A percentile compares a stretch with the other conserved stretches of the same genome.
Evolutionary conservation across 768 basidiomycete genomes (phyloP).

Genomic region (Psilocybe tampanensis): DNA sequence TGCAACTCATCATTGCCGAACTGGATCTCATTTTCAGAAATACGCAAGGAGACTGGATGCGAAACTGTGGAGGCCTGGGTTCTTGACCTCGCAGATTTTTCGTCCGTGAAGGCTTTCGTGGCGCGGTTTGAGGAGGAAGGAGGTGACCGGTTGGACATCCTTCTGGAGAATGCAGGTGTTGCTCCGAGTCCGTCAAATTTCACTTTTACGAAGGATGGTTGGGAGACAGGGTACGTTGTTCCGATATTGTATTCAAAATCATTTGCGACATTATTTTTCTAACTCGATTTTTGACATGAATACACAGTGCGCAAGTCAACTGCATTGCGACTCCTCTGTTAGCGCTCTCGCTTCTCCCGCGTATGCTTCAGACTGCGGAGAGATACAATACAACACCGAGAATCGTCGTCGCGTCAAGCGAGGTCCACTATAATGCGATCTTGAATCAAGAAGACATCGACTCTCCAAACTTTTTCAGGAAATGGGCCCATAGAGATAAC

Average conservation of each 20-base stretch:
- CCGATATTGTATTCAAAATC: neutral
- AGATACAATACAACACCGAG: conserved; percentile 32
- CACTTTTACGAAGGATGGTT: conserved; percentile 35
- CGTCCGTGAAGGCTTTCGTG: conserved; percentile 40
- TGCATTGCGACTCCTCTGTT: conserved; percentile 42
- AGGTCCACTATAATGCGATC: neutral
- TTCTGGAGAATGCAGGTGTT: conserved; percentile 19
- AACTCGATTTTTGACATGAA: neutral
- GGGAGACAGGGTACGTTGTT: conserved; percentile 37
- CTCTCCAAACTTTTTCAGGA: neutral
- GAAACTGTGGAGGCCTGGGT: conserved; percentile 37
- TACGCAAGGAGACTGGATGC: conserved; percentile 32
- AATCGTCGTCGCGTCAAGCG: conserved; percentile 35
- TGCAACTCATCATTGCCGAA: neutral
- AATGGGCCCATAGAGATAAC: neutral
- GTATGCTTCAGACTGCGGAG: conserved; percentile 37
- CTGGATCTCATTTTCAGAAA: neutral
- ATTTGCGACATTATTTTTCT: neutral
- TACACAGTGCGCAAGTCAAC: conserved; percentile 37
- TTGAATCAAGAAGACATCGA: neutral
- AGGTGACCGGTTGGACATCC: conserved; percentile 37
- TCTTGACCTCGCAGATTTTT: conserved; percentile 42
- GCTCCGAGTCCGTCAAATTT: neutral
- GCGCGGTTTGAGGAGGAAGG: conserved; percentile 34
- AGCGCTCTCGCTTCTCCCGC: conserved; percentile 43